Percentiles rank a stretch among this genome's conserved stretches.
phyloP scores from a whole-genome alignment of 768 basidiomycete genomes.

The Naganishia vishniacii region DNA sequence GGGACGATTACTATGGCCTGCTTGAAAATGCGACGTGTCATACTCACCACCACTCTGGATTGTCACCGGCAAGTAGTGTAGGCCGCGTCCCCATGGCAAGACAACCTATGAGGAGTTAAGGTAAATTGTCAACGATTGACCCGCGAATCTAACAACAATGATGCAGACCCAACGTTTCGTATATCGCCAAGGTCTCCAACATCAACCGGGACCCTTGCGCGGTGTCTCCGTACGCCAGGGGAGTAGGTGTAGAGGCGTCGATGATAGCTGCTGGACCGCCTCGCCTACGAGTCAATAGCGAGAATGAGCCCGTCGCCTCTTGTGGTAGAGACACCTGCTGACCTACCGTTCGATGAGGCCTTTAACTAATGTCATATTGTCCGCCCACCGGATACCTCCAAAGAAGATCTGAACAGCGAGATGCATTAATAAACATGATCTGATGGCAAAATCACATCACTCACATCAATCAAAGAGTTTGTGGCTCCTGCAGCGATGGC shows the following conservation, averaged over 20 bases:
- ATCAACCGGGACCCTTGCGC: constrained; percentile 49
- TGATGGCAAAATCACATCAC: too few relatives aligned
- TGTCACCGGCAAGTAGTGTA: constrained; percentile 44
- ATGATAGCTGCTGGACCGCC: constrained; percentile 52
- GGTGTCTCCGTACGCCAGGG: constrained; percentile 39
- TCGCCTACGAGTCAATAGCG: constrained; percentile 31
- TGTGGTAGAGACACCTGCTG: not conserved
- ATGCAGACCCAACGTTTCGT: constrained; percentile 51
- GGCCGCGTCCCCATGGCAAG: constrained; percentile 49
- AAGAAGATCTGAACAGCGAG: constrained; percentile 47
- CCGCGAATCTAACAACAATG: constrained; percentile 6
- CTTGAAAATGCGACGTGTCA: not conserved
- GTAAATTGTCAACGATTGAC: not conserved
- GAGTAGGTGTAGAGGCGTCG: constrained; percentile 34
- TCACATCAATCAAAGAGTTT: constrained; percentile 43
- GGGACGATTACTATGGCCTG: not conserved
- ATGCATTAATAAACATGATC: too few relatives aligned
- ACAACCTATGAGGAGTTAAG: constrained; percentile 45
- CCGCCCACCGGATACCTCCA: constrained; percentile 50
- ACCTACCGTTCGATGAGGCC: constrained; percentile 48
- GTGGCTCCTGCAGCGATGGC: constrained; percentile 41
- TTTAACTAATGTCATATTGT: constrained; percentile 50
- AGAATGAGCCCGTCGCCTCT: not conserved
- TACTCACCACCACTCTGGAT: constrained; percentile 50
- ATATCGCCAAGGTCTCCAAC: constrained; percentile 53